phyloP scores from a whole-genome alignment of 768 basidiomycete genomes.

The Stropharia rugosoannulata region DNA sequence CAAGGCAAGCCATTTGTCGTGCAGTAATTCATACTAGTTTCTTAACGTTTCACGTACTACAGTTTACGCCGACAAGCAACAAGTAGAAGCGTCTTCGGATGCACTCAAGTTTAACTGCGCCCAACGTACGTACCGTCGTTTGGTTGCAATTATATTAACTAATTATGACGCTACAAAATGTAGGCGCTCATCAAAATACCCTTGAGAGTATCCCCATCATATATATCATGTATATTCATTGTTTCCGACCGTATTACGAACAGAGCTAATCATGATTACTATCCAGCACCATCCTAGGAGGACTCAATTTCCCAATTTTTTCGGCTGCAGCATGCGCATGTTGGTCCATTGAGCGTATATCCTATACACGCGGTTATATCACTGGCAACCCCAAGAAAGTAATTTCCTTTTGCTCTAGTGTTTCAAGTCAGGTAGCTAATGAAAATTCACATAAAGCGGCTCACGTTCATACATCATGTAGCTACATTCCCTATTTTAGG shows the following conservation, averaged over 20 bases:
- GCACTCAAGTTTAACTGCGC: constrained; percentile 69
- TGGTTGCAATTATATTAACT: background rate
- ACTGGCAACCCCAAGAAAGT: constrained; percentile 9
- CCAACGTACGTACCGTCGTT: constrained; percentile 49
- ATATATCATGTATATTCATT: background rate
- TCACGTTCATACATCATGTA: background rate
- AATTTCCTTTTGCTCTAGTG: constrained; percentile 10
- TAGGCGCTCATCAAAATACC: constrained; percentile 3
- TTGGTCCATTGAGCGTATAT: background rate
- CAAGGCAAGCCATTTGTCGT: constrained; percentile 43
- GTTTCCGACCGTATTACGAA: background rate
- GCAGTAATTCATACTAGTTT: background rate
- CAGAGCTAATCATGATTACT: background rate
- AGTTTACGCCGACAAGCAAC: constrained; percentile 71
- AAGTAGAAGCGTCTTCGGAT: constrained; percentile 46
- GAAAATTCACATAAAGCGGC: background rate
- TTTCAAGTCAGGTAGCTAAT: background rate
- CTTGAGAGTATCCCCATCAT: background rate
- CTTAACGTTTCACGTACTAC: background rate
- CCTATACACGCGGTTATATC: background rate
- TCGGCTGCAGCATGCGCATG: background rate
- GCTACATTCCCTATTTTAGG: background rate
- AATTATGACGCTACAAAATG: background rate
- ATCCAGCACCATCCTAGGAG: background rate
- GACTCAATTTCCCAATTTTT: constrained; percentile 1